Conservation (phyloP, 1,139 yeast genomes). For the Sugiyamaella sp. region DNA sequence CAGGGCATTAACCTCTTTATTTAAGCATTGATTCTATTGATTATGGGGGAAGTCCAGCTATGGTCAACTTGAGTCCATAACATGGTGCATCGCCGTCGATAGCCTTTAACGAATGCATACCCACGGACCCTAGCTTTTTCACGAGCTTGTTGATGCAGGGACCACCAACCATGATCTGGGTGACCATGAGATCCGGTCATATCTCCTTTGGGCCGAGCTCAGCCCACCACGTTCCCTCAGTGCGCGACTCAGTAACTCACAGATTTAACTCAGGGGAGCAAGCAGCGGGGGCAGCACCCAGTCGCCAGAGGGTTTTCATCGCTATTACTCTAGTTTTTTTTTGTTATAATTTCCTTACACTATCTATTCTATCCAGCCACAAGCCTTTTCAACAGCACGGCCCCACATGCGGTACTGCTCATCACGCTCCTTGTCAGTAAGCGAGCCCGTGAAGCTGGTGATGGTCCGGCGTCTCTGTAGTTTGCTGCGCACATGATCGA, state of each 20-base stretch:
- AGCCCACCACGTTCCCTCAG: too few relatives aligned
- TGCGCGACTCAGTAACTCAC: too few relatives aligned
- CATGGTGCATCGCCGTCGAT: background rate
- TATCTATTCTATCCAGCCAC: constrained; percentile 60
- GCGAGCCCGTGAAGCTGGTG: constrained; percentile 28
- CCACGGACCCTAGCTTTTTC: background rate
- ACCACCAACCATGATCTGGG: background rate
- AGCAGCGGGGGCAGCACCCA: background rate
- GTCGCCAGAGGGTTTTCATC: too few relatives aligned
- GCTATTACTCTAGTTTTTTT: too few relatives aligned
- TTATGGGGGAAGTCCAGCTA: constrained; percentile 5
- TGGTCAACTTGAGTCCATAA: constrained; percentile 4
- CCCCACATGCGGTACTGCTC: constrained; percentile 78
- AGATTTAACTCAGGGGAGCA: too few relatives aligned
- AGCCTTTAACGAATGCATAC: background rate
- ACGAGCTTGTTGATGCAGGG: too few relatives aligned
- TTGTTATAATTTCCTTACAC: too few relatives aligned
- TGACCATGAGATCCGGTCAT: background rate
- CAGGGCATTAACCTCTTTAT: background rate
- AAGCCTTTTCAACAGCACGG: constrained; percentile 74
- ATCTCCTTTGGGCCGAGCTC: background rate
- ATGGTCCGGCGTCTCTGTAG: constrained; percentile 20
- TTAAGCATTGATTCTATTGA: constrained; percentile 4
- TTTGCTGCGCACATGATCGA: constrained; percentile 59
- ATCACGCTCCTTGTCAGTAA: constrained; percentile 58